Base-by-base conservation (phyloP, 2,329 filamentous ascomycete genomes). In the Apiospora sp. region DNA sequence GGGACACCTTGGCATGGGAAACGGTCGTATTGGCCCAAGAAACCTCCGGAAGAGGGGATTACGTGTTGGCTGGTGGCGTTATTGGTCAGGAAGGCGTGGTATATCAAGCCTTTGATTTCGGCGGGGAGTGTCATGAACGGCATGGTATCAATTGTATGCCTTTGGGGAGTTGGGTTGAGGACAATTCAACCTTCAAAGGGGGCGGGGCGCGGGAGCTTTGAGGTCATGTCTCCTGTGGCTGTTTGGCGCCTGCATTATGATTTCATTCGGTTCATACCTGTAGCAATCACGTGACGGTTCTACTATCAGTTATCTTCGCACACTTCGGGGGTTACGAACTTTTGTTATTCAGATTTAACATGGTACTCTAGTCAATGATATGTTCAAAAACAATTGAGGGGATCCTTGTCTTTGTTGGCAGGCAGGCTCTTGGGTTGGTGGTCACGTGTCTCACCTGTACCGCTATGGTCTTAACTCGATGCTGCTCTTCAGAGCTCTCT, bases 401-500 rank as follows among this genome's bases (percentile, higher is more conserved):
- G 10, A 41, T 41, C 44, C n/a, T n/a, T n/a, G n/a, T n/a, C n/a
- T n/a, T n/a, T n/a, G n/a, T n/a, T n/a, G n/a, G n/a, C n/a, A n/a
- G n/a, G 0, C 82, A 83, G 69, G 81, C 82, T 24, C 75, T 78
- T 2, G 69, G 78, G 0, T 14, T 79, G 7, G n/a, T 79, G 3
- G 67, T 67, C 16, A 71, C 37, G 37, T 41, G 37, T 10, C 37
- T 41, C 6, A 10, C 7, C 37, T 41, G 37, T 41, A 41, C 8
- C 8, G 10, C 37, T 10, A 41, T 41, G 6, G 37, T 10, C 37
- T 10, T 10, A 37, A 81, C 22, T 79, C 77, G 43, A 79, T 75
- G 2, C 72, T 82, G 5, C 76, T 80, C 27, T 79, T 78, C 72
- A 82, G 3, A 75, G 73, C 0, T 30, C 27, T 30, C 27, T 30